These are phyloP conservation scores for Suillus weaverae DNA, from an alignment of 768 basidiomycete species.

Conservation along the genomic window DNA sequence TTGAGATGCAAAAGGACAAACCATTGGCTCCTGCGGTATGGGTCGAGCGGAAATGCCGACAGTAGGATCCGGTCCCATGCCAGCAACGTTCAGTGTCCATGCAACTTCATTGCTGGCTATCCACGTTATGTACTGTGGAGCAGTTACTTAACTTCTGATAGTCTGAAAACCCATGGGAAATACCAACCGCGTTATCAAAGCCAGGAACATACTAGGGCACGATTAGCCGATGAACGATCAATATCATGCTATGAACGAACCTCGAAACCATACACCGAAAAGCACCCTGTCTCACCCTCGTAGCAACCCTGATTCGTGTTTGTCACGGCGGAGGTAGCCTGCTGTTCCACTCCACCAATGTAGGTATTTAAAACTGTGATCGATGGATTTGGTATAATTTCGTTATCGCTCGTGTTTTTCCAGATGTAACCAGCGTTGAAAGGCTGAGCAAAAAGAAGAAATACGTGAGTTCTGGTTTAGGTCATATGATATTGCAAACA, in stretches of 20 bases:
- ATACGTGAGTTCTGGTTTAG: not conserved
- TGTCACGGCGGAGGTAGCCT: conserved; percentile 76
- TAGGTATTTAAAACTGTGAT: conserved; percentile 61
- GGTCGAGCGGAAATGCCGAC: conserved; percentile 66
- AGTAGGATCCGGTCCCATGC: conserved; percentile 59
- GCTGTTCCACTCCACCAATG: conserved; percentile 69
- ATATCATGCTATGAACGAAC: conserved; percentile 30
- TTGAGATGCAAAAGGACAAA: conserved; percentile 30
- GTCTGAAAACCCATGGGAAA: not conserved
- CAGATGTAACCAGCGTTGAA: conserved; percentile 74
- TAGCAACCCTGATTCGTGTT: conserved; percentile 72
- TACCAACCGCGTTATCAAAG: conserved; percentile 61
- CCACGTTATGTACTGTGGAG: conserved; percentile 80
- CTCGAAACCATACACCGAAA: conserved; percentile 80
- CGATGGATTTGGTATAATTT: conserved; percentile 56
- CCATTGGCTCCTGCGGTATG: conserved; percentile 85
- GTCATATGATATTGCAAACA: conserved; percentile 30
- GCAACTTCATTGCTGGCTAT: conserved; percentile 61
- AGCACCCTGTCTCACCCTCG: conserved; percentile 58
- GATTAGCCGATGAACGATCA: not conserved
- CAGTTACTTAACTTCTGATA: not conserved
- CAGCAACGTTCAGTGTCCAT: conserved; percentile 76
- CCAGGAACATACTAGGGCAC: conserved; percentile 43
- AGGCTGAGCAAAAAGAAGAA: conserved; percentile 45
- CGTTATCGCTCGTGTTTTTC: conserved; percentile 59